phyloP scores from a whole-genome alignment of 257 asterid genomes.

The Scutellaria barbata region DNA sequence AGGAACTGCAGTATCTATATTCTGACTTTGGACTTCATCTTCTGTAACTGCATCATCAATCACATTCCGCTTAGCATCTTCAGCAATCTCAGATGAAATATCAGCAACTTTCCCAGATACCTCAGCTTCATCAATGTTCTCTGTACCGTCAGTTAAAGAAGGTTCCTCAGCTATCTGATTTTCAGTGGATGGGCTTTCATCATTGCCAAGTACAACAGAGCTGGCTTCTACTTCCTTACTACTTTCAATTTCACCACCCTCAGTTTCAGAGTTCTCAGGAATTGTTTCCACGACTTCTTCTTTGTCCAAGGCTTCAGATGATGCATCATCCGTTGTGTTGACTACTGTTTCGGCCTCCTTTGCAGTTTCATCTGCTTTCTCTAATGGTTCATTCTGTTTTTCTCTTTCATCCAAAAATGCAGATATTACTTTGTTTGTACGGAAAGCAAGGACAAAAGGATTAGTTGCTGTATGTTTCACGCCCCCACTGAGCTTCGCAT shows the following conservation, averaged over 20 bases:
- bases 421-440: constrained; percentile 65
- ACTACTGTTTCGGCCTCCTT: constrained; percentile 26
- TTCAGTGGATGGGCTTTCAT: constrained; percentile 39
- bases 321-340: constrained; percentile 23
- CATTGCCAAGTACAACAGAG: constrained; percentile 43
- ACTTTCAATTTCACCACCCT: constrained; percentile 38
- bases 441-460: constrained; percentile 86
- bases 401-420: constrained; percentile 70
- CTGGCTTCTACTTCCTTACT: constrained; percentile 46
- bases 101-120: constrained; percentile 38
- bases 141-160: constrained; percentile 48
- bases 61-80: constrained; percentile 35
- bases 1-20: constrained; percentile 26
- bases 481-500: constrained; percentile 59
- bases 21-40: constrained; percentile 41
- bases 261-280: constrained; percentile 34
- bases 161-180: constrained; percentile 43
- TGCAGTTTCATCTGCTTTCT: constrained; percentile 37
- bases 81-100: constrained; percentile 41
- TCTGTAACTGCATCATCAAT: constrained; percentile 36
- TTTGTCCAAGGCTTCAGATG: constrained; percentile 36
- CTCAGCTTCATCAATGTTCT: constrained; percentile 42
- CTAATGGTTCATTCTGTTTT: constrained; percentile 48
- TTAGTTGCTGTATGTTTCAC: constrained; percentile 72
- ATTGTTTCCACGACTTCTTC: constrained; percentile 39